A percentile compares a stretch with the other conserved stretches of the same genome.
phyloP scores from a whole-genome alignment of 805 yeast species.

The Saturnispora zaruensis region DNA sequence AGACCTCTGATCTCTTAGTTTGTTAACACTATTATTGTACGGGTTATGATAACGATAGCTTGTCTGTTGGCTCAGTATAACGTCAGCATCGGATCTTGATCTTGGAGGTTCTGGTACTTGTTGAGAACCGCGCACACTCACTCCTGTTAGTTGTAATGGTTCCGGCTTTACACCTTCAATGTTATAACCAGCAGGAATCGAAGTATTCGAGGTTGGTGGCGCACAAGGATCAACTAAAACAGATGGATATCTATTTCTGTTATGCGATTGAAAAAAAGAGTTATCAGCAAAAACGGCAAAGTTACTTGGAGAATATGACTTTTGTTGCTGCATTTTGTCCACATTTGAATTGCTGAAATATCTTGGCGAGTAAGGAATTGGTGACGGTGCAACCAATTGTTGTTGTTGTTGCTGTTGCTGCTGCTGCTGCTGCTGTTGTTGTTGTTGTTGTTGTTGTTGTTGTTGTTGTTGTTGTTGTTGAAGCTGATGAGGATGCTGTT shows the following conservation, averaged over 20 bases:
- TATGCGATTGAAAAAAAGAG: slow-evolving; percentile 22
- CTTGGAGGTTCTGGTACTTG: neutral
- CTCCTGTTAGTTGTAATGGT: neutral
- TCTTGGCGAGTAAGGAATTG: neutral
- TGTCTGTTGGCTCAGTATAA: neutral
- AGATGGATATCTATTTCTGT: slow-evolving; percentile 39
- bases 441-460: slow-evolving; percentile 10
- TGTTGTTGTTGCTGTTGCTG: slow-evolving; percentile 10
- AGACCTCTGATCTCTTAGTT: neutral
- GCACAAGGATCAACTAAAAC: slow-evolving; percentile 43
- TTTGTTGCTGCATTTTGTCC: neutral
- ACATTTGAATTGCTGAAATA: neutral
- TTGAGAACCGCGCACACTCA: neutral
- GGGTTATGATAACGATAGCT: neutral
- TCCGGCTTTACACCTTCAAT: neutral
- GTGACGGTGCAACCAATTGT: slow-evolving; percentile 1
- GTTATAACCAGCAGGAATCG: slow-evolving; percentile 3
- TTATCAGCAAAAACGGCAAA: slow-evolving; percentile 15
- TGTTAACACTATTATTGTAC: neutral
- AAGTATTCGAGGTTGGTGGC: slow-evolving; percentile 24
- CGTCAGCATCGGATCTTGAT: slow-evolving; percentile 3
- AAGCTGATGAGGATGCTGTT: neutral
- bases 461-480: slow-evolving; percentile 5
- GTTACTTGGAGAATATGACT: slow-evolving; percentile 14
- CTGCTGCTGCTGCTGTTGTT: slow-evolving; percentile 6